These are phyloP conservation scores for Rubia peregrina DNA, from an alignment of 305 asterid genomes.

Conservation along the genomic window DNA sequence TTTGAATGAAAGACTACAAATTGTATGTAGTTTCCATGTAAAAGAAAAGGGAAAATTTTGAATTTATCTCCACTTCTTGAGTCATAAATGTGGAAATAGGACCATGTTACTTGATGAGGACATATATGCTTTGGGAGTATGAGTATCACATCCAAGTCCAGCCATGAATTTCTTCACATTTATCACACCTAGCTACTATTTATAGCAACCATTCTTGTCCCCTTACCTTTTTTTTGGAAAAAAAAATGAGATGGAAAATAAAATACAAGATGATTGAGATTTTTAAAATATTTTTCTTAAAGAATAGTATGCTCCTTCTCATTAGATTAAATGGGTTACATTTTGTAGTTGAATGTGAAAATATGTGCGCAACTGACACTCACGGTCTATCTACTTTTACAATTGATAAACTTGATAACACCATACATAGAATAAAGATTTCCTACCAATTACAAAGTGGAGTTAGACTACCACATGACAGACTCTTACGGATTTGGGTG, in stretches of 20 bases:
- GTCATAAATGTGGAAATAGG: neutral
- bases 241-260: neutral
- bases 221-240: neutral
- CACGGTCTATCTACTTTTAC: no score
- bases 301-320: no score
- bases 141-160: constrained; percentile 6
- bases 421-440: no score
- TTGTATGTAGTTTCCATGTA: neutral
- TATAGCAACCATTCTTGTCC: constrained; percentile 2
- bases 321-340: no score
- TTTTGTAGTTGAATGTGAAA: no score
- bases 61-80: neutral
- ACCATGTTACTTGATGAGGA: constrained; percentile 7
- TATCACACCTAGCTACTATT: neutral
- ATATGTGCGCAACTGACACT: no score
- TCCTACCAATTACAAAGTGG: no score
- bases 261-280: neutral
- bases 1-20: no score
- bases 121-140: constrained; percentile 5
- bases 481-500: no score
- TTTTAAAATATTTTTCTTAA: neutral
- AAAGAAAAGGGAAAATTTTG: neutral
- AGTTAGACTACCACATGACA: no score
- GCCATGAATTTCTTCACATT: neutral
- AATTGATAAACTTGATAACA: no score